Evolutionary conservation across 441 rosid species (phyloP), one percentile per base, ranked within the genome.

Genomic region (Sinapis alba): DNA sequence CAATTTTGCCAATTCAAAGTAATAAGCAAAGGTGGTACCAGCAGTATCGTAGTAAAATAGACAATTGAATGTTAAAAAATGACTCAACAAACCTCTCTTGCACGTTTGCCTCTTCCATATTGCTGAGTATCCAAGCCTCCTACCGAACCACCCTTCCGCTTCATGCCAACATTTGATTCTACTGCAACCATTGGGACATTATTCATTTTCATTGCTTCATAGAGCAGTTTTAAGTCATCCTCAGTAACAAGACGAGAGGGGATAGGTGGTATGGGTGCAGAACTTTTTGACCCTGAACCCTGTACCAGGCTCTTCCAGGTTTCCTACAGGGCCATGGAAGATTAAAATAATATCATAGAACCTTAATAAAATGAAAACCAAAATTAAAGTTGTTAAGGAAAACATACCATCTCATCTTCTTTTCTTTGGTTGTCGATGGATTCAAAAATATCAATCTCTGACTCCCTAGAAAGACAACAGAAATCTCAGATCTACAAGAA

Each of bases 71-170:
- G 61, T 23, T 64, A 72, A 66, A 81, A 34, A 54, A 62, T 43
- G 32, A 65, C 74, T 51, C 41, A 77, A 81, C 86, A 76, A 70
- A 90, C 98, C 97, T 94, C 98, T 86, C 98, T 91, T 28, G 98
- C 86, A 68, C 98, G 84, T 81, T 93, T 93, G 34, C 98, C 98
- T 82, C 98, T 86, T 80, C 98, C 98, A 84, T 93, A 93, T 0
- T 79, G 97, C 76, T 68, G 85, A 34, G 87, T 87, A 80, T 93
- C 97, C 66, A 89, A 88, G 32, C 87, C 79, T 34, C 92, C 93
- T 75, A 80, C 81, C 62, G 67, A 57, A 73, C 78, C 89, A 56
- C 91, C 82, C 81, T 85, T 91, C 65, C 96, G 82, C 82, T 90
- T 91, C 53, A 85, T 68, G 62, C 90, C 90, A 63, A 69, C 76